phyloP scores from a whole-genome alignment of 2,329 filamentous ascomycete species.

The Hirsutella rhossiliensis region DNA sequence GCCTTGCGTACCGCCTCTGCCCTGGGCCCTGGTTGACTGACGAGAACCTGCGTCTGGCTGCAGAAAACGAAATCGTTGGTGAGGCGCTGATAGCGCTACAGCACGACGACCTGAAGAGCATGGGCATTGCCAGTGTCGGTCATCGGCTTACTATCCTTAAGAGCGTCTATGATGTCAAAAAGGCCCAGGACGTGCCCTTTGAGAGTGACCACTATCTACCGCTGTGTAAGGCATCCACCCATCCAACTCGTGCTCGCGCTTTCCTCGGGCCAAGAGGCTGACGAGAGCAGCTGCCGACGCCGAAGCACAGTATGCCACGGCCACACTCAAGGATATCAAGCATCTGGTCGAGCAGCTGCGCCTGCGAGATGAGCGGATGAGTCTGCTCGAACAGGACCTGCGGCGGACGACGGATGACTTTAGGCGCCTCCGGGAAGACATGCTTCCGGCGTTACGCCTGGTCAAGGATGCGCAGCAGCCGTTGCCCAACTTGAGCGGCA shows the following conservation, averaged over 20 bases:
- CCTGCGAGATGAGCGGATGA: constrained; percentile 82
- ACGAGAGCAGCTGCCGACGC: constrained; percentile 64
- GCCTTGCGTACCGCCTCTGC: background rate
- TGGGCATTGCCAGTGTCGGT: constrained; percentile 85
- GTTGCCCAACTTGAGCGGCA: constrained; percentile 43
- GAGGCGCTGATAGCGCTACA: constrained; percentile 80
- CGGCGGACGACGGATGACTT: constrained; percentile 81
- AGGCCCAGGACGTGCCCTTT: constrained; percentile 81
- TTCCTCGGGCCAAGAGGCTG: background rate
- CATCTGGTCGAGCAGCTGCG: constrained; percentile 82
- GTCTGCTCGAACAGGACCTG: constrained; percentile 70
- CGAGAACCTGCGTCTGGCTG: background rate
- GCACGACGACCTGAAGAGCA: constrained; percentile 89
- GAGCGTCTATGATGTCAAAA: constrained; percentile 91
- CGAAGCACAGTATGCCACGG: constrained; percentile 71
- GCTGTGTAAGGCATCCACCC: constrained; percentile 49
- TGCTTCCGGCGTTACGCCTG: constrained; percentile 79
- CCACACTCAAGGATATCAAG: constrained; percentile 87
- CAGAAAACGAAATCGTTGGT: constrained; percentile 90
- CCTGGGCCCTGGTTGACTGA: constrained; percentile 3
- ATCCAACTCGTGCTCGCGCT: background rate
- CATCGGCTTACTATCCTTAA: constrained; percentile 92
- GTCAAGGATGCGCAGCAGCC: constrained; percentile 88
- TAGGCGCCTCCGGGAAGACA: constrained; percentile 75
- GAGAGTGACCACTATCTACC: constrained; percentile 92